Evolutionary conservation across 306 rosid genomes (phyloP).

Genomic region (Cucumis melo): DNA sequence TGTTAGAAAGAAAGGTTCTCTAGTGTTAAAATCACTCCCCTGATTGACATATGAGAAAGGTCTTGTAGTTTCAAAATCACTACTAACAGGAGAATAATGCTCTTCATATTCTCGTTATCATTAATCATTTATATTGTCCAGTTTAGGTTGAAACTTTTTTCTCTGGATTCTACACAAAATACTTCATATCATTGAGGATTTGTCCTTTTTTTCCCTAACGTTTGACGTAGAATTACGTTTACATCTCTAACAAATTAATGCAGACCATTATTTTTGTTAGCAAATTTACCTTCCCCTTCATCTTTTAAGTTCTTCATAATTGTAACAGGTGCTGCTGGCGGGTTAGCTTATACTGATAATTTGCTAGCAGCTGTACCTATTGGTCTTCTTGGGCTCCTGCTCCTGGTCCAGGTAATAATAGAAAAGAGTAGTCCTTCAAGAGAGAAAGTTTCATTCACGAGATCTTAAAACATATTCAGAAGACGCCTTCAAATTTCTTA

Average conservation of each 20-base stretch:
- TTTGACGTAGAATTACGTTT: neutral
- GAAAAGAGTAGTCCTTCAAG: neutral
- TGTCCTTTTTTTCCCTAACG: neutral
- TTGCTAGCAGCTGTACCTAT: conserved; percentile 62
- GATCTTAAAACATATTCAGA: neutral
- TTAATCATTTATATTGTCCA: no score
- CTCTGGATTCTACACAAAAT: neutral
- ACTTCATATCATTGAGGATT: neutral
- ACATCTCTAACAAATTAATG: neutral
- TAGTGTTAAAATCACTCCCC: neutral
- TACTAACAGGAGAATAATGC: neutral
- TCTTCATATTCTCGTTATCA: neutral
- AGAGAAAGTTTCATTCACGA: neutral
- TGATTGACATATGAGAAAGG: neutral
- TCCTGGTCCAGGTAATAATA: conserved; percentile 66
- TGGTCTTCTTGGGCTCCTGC: conserved; percentile 82
- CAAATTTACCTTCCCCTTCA: neutral
- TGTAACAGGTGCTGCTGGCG: conserved; percentile 70
- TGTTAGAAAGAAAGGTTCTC: neutral
- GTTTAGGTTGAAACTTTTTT: neutral
- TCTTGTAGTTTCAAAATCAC: neutral
- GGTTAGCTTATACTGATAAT: conserved; percentile 65
- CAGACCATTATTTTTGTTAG: neutral
- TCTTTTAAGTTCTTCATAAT: neutral
- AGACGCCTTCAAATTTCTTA: neutral